phyloP scores from a whole-genome alignment of 176 grass and related monocot species.

The Triticum turgidum region DNA sequence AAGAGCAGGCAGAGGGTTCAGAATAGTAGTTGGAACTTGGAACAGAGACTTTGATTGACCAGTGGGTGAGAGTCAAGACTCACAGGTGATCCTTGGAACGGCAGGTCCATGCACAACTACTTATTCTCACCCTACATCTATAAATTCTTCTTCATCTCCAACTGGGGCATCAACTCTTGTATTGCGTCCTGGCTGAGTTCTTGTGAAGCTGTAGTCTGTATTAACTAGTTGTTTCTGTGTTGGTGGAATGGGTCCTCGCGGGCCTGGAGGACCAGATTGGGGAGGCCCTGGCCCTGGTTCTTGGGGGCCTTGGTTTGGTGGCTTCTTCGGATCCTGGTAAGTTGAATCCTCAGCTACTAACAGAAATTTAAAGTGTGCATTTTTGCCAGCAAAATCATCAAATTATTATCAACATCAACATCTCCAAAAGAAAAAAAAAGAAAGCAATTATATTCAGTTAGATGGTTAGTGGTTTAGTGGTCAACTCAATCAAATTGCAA shows the following conservation, averaged over 20 bases:
- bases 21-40: neutral
- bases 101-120: conserved; percentile 24
- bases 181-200: neutral
- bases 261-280: conserved; percentile 32
- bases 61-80: neutral
- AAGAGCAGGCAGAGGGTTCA: neutral
- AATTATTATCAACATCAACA: neutral
- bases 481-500: neutral
- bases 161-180: neutral
- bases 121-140: neutral
- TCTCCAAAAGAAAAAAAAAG: neutral
- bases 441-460: neutral
- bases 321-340: conserved; percentile 45
- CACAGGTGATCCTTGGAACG: neutral
- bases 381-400: neutral
- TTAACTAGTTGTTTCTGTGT: neutral
- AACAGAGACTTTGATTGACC: neutral
- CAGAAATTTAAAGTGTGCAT: neutral
- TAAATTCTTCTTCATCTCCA: conserved; percentile 9
- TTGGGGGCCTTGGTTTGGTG: conserved; percentile 10
- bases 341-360: neutral
- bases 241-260: conserved; percentile 32
- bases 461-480: neutral
- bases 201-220: conserved; percentile 4
- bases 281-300: conserved; percentile 35